These are phyloP conservation scores for Lablab purpureus DNA, from an alignment of 306 rosid genomes.

Conservation along the genomic window DNA sequence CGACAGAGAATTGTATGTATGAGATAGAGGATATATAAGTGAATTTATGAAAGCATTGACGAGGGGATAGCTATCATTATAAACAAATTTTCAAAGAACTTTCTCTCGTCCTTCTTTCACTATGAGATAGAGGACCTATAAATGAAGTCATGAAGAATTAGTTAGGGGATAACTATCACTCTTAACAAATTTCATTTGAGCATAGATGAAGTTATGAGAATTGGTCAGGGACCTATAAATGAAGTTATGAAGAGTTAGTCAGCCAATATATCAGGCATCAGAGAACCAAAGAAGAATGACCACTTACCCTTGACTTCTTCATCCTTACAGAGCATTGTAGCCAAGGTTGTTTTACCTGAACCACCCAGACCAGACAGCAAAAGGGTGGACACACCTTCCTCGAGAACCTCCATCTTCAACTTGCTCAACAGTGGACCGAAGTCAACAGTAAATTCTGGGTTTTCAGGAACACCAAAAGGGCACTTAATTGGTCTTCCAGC, in stretches of 20 bases:
- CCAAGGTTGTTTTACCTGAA: constrained; percentile 66
- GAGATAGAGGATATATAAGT: not conserved
- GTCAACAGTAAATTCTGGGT: constrained; percentile 47
- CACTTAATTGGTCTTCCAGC: not conserved
- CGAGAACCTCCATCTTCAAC: constrained; percentile 54
- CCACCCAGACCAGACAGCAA: constrained; percentile 63
- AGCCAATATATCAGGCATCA: not conserved
- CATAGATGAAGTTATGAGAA: not conserved
- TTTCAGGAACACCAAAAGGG: constrained; percentile 41
- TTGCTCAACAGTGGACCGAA: constrained; percentile 44
- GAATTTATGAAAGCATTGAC: not conserved
- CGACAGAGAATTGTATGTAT: not conserved
- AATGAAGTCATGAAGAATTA: not conserved
- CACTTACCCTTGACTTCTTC: constrained; percentile 53
- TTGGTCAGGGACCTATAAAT: no score
- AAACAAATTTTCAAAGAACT: not conserved
- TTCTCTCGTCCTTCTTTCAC: not conserved
- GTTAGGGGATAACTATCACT: not conserved
- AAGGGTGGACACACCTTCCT: constrained; percentile 23
- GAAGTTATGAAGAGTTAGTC: not conserved
- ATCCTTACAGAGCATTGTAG: constrained; percentile 52
- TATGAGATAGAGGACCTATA: not conserved
- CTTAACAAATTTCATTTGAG: not conserved
- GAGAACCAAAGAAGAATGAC: not conserved
- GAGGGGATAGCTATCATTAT: not conserved